A percentile compares a stretch with the other conserved stretches of the same genome.
Conservation (phyloP, 2,329 filamentous ascomycete genomes). For the Passalora sequoiae region DNA sequence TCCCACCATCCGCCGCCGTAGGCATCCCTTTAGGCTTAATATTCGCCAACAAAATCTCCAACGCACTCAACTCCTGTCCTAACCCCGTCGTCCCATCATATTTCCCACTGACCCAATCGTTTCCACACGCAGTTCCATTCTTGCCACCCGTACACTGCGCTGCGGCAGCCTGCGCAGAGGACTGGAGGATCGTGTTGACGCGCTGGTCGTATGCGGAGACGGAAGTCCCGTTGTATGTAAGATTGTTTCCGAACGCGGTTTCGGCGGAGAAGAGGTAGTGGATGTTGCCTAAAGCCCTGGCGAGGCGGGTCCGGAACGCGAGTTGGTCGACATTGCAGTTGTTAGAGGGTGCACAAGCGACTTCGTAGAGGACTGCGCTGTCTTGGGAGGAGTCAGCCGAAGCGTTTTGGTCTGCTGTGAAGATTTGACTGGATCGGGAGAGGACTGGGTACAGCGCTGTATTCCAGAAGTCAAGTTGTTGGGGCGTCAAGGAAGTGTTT, state of each 20-base stretch:
- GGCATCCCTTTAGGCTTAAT: constrained; percentile 21
- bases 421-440: constrained; percentile 41
- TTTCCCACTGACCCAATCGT: constrained; percentile 35
- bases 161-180: constrained; percentile 51
- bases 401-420: constrained; percentile 42
- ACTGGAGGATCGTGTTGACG: constrained; percentile 20
- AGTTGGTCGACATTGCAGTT: constrained; percentile 67
- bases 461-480: constrained; percentile 23
- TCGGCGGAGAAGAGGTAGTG: no score
- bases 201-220: constrained; percentile 1
- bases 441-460: constrained; percentile 7
- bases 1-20: constrained; percentile 1
- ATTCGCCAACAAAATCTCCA: constrained; percentile 46
- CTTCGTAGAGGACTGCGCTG: constrained; percentile 57
- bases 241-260: constrained; percentile 2
- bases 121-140: constrained; percentile 37
- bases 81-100: constrained; percentile 46
- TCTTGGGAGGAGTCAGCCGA: constrained; percentile 39
- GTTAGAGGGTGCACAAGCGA: constrained; percentile 57
- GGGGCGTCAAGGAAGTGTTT: background rate
- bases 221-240: constrained; percentile 43
- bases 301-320: constrained; percentile 66
- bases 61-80: constrained; percentile 51
- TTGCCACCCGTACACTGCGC: constrained; percentile 48
- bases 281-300: constrained; percentile 29